These are phyloP conservation scores for Hylodesmum podocarpum DNA, from an alignment of 306 rosid species.

Conservation along the genomic window DNA sequence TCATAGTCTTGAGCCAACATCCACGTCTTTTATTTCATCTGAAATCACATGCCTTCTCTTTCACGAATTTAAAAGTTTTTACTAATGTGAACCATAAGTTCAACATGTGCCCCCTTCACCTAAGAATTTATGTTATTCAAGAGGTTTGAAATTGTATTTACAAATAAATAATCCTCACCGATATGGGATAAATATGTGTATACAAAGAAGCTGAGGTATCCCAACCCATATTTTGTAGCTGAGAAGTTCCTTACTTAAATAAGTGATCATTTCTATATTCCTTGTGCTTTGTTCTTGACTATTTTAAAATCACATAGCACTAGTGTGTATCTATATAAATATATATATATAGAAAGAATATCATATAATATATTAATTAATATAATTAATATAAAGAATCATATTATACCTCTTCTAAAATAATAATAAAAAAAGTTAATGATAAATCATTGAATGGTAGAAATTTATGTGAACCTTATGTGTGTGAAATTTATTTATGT, in stretches of 20 bases:
- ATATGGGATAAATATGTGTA: not conserved
- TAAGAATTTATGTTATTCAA: not conserved
- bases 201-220: not conserved
- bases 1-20: too few species aligned
- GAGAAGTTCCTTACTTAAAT: not conserved
- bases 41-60: not conserved
- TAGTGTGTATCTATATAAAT: too few species aligned
- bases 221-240: constrained; percentile 1
- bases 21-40: not conserved
- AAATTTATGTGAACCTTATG: too few species aligned
- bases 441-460: too few species aligned
- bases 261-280: not conserved
- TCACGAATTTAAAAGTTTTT: not conserved
- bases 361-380: too few species aligned
- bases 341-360: too few species aligned
- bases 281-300: not conserved
- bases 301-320: too few species aligned
- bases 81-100: not conserved
- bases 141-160: not conserved
- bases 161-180: not conserved
- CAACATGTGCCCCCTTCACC: not conserved
- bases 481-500: too few species aligned
- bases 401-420: too few species aligned
- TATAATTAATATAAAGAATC: too few species aligned
- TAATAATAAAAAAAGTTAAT: too few species aligned